These are phyloP conservation scores for Cucurbita pepo DNA, from an alignment of 306 rosid genomes.

Conservation along the genomic window DNA sequence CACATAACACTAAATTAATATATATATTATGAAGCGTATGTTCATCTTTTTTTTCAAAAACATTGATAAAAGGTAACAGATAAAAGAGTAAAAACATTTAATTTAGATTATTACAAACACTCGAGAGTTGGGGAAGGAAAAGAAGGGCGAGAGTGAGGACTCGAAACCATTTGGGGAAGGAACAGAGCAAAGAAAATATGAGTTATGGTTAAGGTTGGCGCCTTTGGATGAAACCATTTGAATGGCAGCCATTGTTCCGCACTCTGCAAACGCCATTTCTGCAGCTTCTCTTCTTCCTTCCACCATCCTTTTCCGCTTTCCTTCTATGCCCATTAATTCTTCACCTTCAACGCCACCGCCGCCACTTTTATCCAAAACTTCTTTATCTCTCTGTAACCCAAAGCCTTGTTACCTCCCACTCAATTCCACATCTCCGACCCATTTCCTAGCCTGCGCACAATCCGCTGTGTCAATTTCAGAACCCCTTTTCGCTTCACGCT, in stretches of 20 bases:
- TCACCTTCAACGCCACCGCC: not conserved
- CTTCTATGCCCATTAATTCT: not conserved
- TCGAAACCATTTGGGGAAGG: not conserved
- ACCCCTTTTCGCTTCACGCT: slow-evolving; percentile 4
- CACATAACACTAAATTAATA: too few species aligned
- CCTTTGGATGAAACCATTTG: slow-evolving; percentile 1
- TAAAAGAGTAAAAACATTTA: too few species aligned
- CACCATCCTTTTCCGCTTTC: not conserved
- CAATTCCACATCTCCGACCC: slow-evolving; percentile 6
- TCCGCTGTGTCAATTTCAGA: not conserved
- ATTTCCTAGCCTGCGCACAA: not conserved
- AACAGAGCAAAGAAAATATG: not conserved
- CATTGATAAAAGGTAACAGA: too few species aligned
- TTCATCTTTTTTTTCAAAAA: too few species aligned
- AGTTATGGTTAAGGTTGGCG: not conserved
- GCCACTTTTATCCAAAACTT: not conserved
- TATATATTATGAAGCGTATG: too few species aligned
- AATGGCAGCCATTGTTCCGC: slow-evolving; percentile 1
- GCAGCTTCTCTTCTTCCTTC: slow-evolving; percentile 9
- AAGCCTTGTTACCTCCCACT: not conserved
- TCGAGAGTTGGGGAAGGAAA: not conserved
- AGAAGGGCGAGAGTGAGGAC: not conserved
- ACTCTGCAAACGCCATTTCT: not conserved
- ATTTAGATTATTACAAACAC: not conserved
- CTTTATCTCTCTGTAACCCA: slow-evolving; percentile 3